Percentiles rank a stretch among this genome's conserved stretches.
phyloP scores from a whole-genome alignment of 495 filamentous ascomycete species.

The Neohortaea acidophila region DNA sequence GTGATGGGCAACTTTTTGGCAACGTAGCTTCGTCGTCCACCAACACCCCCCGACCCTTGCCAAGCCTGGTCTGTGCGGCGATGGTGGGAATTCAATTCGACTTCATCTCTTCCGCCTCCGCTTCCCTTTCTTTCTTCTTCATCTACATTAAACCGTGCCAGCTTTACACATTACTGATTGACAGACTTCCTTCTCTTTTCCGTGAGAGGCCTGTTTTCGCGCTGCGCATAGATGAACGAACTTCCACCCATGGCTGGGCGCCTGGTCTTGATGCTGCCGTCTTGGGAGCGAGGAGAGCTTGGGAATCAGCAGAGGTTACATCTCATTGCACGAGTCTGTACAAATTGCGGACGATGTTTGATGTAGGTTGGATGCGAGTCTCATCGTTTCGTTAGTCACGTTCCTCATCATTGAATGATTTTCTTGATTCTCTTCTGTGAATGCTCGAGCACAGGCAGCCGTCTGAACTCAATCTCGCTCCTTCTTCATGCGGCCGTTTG shows the following conservation, averaged over 20 bases:
- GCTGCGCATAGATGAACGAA: constrained; percentile 48
- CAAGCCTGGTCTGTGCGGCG: constrained; percentile 1
- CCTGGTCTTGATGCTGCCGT: constrained; percentile 56
- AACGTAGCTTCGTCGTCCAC: constrained; percentile 5
- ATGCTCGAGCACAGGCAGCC: no score
- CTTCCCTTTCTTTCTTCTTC: constrained; percentile 34
- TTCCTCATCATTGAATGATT: background rate
- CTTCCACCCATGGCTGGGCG: constrained; percentile 60
- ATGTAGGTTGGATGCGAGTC: background rate
- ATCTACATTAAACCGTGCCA: constrained; percentile 30
- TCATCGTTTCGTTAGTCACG: background rate
- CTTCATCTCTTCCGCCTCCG: constrained; percentile 29
- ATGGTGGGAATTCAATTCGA: constrained; percentile 5
- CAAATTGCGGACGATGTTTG: background rate
- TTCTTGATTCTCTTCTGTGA: no score
- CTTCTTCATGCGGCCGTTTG: background rate
- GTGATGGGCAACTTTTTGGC: background rate
- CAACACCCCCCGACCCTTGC: no score
- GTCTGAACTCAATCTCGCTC: background rate
- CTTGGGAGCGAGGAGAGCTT: constrained; percentile 46
- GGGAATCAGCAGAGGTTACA: constrained; percentile 78
- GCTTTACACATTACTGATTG: constrained; percentile 40
- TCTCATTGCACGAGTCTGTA: background rate
- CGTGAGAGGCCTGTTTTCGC: constrained; percentile 48
- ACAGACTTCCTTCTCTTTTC: constrained; percentile 34